These are phyloP conservation scores for Kurtzmaniella quercitrusa DNA, from an alignment of 1,139 yeast genomes.

Conservation along the genomic window DNA sequence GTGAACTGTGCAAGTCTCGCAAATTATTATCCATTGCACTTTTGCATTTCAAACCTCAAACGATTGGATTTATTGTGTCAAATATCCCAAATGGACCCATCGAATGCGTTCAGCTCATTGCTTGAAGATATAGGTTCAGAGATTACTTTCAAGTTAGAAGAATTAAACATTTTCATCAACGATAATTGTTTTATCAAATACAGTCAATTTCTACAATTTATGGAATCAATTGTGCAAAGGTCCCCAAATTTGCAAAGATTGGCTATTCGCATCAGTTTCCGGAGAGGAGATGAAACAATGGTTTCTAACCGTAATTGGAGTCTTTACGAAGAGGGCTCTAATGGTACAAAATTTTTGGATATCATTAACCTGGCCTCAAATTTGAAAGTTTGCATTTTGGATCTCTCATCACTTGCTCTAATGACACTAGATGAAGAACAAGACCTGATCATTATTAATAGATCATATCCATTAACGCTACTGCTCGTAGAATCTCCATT, in stretches of 20 bases:
- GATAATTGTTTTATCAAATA: conserved; percentile 14
- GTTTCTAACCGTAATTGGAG: conserved; percentile 9
- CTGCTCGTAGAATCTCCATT: conserved; percentile 18
- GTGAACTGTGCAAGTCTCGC: conserved; percentile 17
- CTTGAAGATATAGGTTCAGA: not conserved
- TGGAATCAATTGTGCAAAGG: conserved; percentile 10
- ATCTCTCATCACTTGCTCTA: conserved; percentile 11
- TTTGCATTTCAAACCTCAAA: conserved; percentile 8
- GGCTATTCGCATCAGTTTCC: conserved; percentile 14
- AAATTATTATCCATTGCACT: conserved; percentile 6
- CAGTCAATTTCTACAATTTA: conserved; percentile 14
- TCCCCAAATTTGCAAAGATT: conserved; percentile 11
- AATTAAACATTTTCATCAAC: conserved; percentile 20
- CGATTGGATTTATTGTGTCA: conserved; percentile 26
- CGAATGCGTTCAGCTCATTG: conserved; percentile 3
- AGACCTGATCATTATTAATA: not conserved
- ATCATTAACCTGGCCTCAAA: conserved; percentile 2
- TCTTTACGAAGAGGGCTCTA: conserved; percentile 6
- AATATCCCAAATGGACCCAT: conserved; percentile 16
- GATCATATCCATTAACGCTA: conserved; percentile 7
- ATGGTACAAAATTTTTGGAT: conserved; percentile 7
- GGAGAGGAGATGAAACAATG: conserved; percentile 9
- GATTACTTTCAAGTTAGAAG: conserved; percentile 8
- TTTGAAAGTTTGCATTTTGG: conserved; percentile 12
- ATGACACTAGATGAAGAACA: conserved; percentile 4